Base-by-base conservation (phyloP, 2,329 filamentous ascomycete genomes). In the Aureobasidium sp. region DNA sequence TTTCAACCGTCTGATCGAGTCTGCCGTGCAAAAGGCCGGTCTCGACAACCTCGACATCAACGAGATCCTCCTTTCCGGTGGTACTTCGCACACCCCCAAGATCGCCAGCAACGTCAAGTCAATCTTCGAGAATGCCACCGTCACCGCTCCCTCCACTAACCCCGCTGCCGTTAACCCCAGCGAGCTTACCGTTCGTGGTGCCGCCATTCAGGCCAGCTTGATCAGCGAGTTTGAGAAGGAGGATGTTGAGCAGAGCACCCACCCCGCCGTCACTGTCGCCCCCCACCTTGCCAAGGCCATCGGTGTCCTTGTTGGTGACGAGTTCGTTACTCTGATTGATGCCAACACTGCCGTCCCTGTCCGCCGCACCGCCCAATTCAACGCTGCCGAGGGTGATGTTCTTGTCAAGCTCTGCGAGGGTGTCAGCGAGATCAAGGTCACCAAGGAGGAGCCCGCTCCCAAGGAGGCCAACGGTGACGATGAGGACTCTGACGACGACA, bases 181-280 rank as follows among this genome's bases (percentile, higher is more conserved):
- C 3, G 93, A 97, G 79, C 83, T 97, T 62, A 82, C 88, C 70
- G 89, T 90, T 66, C 87, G 94, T 66, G 94, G 94, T 72, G 94
- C 94, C 64, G 93, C 94, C 36, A 91, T 99, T 70, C 94, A 99
- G 79, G 94, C 94, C 41, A 95, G 88, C 64, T 81, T 99, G 66
- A 91, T 99, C 75, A 87, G 92, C 76, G 93, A 96, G 76, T 99
- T 96, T 76, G 94, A 99, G 70, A 83, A 86, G 68, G 87, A 91
- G 67, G 93, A 97, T 73, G 95, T 99, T 69, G 90, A 95, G 74
- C 92, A 97, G 82, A 96, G 90, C 66, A 96, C 91, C 52, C 93
- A 99, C 80, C 88, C 94, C 58, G 90, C 91, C 73, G 91, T 99
- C 66, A 97, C 93, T 37, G 93, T 92, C 17, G 91, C 95, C 58